phyloP scores from a whole-genome alignment of 1,284 basidiomycete species.

The Rhodofomes roseus region DNA sequence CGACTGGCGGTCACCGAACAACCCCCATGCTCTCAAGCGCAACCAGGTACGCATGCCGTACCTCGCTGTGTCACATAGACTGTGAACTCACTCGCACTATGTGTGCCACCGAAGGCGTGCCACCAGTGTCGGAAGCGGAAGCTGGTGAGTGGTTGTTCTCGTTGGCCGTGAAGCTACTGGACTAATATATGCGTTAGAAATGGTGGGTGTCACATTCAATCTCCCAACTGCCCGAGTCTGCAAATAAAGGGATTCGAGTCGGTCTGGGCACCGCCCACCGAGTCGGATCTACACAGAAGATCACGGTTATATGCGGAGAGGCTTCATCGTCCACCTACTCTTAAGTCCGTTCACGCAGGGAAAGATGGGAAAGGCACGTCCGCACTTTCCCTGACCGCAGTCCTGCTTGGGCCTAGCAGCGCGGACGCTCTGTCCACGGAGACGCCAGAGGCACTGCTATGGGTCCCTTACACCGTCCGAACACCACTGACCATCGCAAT shows the following conservation, averaged over 20 bases:
- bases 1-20: slow-evolving; percentile 8
- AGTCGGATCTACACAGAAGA: not conserved
- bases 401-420: too few species aligned
- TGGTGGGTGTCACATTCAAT: slow-evolving; percentile 19
- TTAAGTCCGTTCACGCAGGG: too few species aligned
- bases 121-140: slow-evolving; percentile 68
- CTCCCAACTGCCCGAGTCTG: not conserved
- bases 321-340: too few species aligned
- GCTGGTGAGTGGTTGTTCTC: slow-evolving; percentile 46
- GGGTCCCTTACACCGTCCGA: too few species aligned
- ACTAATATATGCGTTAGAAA: slow-evolving; percentile 20
- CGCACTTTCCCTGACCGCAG: too few species aligned
- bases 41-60: slow-evolving; percentile 16
- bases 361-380: too few species aligned
- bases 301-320: not conserved
- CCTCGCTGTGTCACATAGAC: not conserved
- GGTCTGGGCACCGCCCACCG: not conserved
- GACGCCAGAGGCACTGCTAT: too few species aligned
- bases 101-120: slow-evolving; percentile 23
- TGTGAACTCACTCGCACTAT: not conserved
- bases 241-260: not conserved
- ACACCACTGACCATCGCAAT: too few species aligned
- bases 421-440: too few species aligned
- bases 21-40: slow-evolving; percentile 18
- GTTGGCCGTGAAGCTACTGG: not conserved